phyloP scores from a whole-genome alignment of 192 early-diverging fungal genomes.

The Phlyctochytrium bullatum region DNA sequence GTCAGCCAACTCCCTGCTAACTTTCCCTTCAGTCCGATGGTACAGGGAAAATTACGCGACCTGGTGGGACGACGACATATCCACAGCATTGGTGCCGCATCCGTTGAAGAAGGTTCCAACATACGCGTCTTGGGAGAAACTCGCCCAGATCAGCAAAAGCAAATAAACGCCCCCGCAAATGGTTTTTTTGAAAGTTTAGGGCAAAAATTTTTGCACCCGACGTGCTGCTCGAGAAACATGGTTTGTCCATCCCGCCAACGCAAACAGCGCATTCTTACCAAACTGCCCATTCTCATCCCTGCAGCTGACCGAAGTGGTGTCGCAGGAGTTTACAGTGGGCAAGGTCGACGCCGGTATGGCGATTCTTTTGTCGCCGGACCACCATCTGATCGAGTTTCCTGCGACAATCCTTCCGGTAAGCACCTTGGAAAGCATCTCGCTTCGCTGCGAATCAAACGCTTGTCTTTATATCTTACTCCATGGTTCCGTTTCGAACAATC shows the following conservation, averaged over 20 bases:
- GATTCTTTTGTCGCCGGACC: slow-evolving; percentile 92
- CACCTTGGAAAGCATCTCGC: not conserved
- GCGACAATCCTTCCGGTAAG: slow-evolving; percentile 87
- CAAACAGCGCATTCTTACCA: no score
- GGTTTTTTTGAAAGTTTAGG: not conserved
- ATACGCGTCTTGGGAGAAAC: not conserved
- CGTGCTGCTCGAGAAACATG: not conserved
- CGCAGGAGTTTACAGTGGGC: slow-evolving; percentile 32
- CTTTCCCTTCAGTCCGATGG: not conserved
- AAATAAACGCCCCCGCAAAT: not conserved
- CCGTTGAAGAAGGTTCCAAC: slow-evolving; percentile 1
- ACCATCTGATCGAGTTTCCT: slow-evolving; percentile 99
- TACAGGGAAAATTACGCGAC: not conserved
- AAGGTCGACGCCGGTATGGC: slow-evolving; percentile 79
- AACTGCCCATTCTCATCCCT: no score
- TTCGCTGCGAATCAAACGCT: slow-evolving; percentile 3
- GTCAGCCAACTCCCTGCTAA: not conserved
- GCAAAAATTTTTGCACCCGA: no score
- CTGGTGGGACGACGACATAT: slow-evolving; percentile 1
- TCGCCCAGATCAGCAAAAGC: not conserved
- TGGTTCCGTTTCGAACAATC: not conserved
- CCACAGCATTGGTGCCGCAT: not conserved
- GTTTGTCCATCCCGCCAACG: not conserved
- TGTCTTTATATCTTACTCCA: no score
- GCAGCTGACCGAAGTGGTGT: slow-evolving; percentile 23